phyloP scores from a whole-genome alignment of 176 grass and related monocot genomes.

The Raddia distichophylla region DNA sequence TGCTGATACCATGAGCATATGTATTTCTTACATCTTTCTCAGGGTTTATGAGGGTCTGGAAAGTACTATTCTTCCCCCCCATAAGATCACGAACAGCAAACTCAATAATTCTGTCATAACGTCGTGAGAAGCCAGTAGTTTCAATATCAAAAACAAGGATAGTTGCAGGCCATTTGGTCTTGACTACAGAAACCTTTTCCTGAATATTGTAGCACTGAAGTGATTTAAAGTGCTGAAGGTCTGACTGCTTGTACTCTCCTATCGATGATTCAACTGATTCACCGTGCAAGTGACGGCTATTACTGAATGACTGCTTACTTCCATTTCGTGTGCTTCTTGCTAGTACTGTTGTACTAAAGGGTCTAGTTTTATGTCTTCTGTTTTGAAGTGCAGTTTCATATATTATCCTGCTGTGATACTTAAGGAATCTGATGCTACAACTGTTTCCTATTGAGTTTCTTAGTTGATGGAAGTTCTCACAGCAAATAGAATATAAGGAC shows the following conservation, averaged over 20 bases:
- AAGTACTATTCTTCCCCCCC: constrained; percentile 76
- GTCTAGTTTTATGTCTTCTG: constrained; percentile 46
- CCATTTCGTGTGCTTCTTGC: constrained; percentile 40
- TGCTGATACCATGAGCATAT: constrained; percentile 68
- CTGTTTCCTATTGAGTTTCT: constrained; percentile 53
- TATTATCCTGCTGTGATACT: constrained; percentile 44
- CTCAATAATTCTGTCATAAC: constrained; percentile 73
- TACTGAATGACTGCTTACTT: constrained; percentile 48
- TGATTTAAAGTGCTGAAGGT: constrained; percentile 64
- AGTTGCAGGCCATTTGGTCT: constrained; percentile 65
- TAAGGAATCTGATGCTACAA: constrained; percentile 47
- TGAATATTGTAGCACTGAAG: constrained; percentile 60
- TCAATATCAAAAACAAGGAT: constrained; percentile 94
- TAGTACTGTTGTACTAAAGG: constrained; percentile 46
- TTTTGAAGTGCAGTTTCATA: constrained; percentile 46
- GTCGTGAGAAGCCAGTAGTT: constrained; percentile 70
- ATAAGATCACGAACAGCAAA: constrained; percentile 80
- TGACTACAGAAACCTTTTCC: constrained; percentile 50
- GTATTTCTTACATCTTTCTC: constrained; percentile 50
- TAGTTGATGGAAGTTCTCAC: constrained; percentile 65
- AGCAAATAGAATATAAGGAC: constrained; percentile 59
- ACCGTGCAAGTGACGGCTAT: constrained; percentile 38
- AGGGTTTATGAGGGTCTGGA: constrained; percentile 84
- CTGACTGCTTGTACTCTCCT: constrained; percentile 54
- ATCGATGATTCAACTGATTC: constrained; percentile 56